These are phyloP conservation scores for Cyberlindnera xylosilytica DNA, from an alignment of 805 yeast species.

Conservation along the genomic window DNA sequence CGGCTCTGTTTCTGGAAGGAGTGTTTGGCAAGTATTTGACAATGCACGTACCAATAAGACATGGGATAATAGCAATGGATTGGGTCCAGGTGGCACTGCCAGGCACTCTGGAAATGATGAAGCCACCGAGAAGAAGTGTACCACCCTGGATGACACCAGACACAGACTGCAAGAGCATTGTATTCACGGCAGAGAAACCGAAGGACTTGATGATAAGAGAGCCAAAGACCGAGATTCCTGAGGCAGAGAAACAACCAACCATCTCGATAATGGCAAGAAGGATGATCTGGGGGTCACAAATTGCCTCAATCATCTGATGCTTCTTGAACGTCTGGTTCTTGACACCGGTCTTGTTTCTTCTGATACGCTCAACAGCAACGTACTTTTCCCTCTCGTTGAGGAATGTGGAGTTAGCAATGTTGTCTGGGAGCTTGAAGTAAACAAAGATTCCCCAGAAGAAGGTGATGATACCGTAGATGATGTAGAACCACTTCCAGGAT, in stretches of 20 bases:
- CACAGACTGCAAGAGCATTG: constrained; percentile 3
- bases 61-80: constrained; percentile 2
- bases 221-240: constrained; percentile 6
- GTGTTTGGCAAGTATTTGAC: constrained; percentile 4
- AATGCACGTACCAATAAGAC: constrained; percentile 7
- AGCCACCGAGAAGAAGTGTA: constrained; percentile 2
- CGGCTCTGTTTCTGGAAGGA: constrained; percentile 4
- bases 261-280: constrained; percentile 1
- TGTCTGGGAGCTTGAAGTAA: constrained; percentile 36
- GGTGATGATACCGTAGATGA: constrained; percentile 34
- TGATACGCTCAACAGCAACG: constrained; percentile 21
- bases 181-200: constrained; percentile 6
- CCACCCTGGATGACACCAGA: constrained; percentile 6
- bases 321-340: constrained; percentile 3
- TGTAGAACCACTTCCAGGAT: constrained; percentile 27
- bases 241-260: constrained; percentile 1
- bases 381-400: constrained; percentile 33
- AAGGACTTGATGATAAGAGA: constrained; percentile 6
- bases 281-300: constrained; percentile 3
- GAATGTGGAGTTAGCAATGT: constrained; percentile 33
- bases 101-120: constrained; percentile 1
- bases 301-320: constrained; percentile 10
- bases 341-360: constrained; percentile 7
- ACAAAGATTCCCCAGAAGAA: constrained; percentile 32
- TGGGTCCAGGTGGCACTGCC: constrained; percentile 4